Evolutionary conservation across 2,329 filamentous ascomycete genomes (phyloP).

Genomic region (Penicillium sp.): DNA sequence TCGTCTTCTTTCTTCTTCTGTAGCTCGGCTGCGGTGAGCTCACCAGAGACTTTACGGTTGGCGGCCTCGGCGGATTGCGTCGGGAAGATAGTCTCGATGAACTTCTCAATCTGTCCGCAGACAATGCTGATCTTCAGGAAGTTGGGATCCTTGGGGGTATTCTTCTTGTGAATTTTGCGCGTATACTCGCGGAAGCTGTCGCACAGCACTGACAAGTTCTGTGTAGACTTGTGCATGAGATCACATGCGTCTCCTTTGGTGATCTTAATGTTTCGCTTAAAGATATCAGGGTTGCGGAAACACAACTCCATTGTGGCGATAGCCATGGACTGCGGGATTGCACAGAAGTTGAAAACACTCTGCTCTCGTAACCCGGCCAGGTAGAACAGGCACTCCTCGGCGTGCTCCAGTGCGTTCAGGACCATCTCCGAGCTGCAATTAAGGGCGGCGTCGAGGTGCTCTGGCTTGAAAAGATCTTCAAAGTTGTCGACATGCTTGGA

Average conservation of each 20-base stretch:
- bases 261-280: slow-evolving; percentile 90
- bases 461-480: slow-evolving; percentile 82
- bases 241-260: slow-evolving; percentile 90
- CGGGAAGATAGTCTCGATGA: slow-evolving; percentile 92
- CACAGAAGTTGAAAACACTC: slow-evolving; percentile 98
- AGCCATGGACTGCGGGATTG: slow-evolving; percentile 95
- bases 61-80: slow-evolving; percentile 68
- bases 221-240: slow-evolving; percentile 88
- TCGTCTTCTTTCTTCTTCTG: slow-evolving; percentile 50
- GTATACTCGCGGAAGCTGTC: slow-evolving; percentile 77
- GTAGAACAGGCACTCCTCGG: slow-evolving; percentile 95
- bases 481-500: slow-evolving; percentile 89
- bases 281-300: slow-evolving; percentile 87
- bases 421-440: slow-evolving; percentile 93
- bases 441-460: slow-evolving; percentile 73
- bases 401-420: slow-evolving; percentile 79
- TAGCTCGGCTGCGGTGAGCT: slow-evolving; percentile 59
- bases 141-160: slow-evolving; percentile 88
- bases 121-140: slow-evolving; percentile 88
- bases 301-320: slow-evolving; percentile 90
- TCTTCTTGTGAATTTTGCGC: slow-evolving; percentile 85
- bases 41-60: slow-evolving; percentile 48
- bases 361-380: slow-evolving; percentile 93
- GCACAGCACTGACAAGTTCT: slow-evolving; percentile 80
- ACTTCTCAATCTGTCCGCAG: slow-evolving; percentile 89